phyloP scores from a whole-genome alignment of 2,329 filamentous ascomycete species.

The Fusarium nodosum region DNA sequence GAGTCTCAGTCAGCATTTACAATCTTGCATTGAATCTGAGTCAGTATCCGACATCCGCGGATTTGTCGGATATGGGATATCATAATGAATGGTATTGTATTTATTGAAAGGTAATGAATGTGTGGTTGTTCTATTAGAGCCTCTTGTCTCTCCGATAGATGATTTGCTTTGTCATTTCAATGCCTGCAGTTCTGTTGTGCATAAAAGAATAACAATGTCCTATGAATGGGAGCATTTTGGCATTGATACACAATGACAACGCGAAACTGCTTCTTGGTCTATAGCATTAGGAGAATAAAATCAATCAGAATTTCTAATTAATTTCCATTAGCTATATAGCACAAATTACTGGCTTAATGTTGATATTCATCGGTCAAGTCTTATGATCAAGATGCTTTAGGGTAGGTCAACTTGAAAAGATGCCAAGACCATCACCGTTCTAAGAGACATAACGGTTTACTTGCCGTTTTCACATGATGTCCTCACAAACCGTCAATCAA shows the following conservation, averaged over 20 bases:
- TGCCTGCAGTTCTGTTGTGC: not conserved
- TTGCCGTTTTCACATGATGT: conserved; percentile 12
- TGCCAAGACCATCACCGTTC: conserved; percentile 20
- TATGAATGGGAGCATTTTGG: not conserved
- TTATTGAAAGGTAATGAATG: not conserved
- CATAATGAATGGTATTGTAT: not conserved
- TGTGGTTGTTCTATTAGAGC: accelerated
- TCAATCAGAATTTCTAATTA: too few species aligned
- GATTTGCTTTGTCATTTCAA: not conserved
- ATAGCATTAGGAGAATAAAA: too few species aligned
- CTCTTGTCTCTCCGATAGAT: not conserved
- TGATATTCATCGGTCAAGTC: not conserved
- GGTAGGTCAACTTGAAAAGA: not conserved
- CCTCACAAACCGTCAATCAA: conserved; percentile 13
- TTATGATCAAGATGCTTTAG: not conserved
- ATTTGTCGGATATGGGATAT: conserved; percentile 20
- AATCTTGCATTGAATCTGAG: conserved; percentile 37
- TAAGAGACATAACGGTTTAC: conserved; percentile 17
- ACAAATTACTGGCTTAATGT: not conserved
- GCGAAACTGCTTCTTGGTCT: not conserved
- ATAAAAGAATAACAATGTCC: not conserved
- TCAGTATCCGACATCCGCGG: conserved; percentile 30
- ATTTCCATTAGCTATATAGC: too few species aligned
- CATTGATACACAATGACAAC: not conserved
- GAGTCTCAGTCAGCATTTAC: conserved; percentile 42